Conservation (phyloP, 352 stramenopile species). For the Blastocystis sp. region DNA sequence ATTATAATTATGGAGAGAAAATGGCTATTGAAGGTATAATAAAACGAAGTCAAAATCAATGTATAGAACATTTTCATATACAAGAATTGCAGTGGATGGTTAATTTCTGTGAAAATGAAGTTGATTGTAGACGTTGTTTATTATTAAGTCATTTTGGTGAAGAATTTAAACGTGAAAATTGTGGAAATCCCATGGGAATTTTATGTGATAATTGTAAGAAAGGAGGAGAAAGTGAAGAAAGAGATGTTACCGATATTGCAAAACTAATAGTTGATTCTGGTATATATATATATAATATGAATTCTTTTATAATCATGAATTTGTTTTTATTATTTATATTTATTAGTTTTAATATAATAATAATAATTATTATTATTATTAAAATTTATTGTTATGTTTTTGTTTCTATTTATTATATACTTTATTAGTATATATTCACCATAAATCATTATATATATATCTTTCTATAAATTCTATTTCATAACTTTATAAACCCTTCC, state of each 20-base stretch:
- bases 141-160: constrained; percentile 72
- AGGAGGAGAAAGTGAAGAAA: not conserved
- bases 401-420: no score
- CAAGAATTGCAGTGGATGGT: constrained; percentile 41
- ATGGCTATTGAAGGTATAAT: constrained; percentile 32
- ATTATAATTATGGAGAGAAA: constrained; percentile 42
- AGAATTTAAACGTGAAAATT: constrained; percentile 49
- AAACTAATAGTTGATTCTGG: no score
- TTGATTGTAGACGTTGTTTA: constrained; percentile 57
- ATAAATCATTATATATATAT: no score
- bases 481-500: no score
- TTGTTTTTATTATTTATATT: no score
- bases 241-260: constrained; percentile 12
- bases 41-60: constrained; percentile 9
- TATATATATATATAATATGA: no score
- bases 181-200: constrained; percentile 47
- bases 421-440: no score
- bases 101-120: constrained; percentile 44
- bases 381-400: no score
- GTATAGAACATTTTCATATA: constrained; percentile 22
- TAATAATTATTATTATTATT: no score
- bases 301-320: no score
- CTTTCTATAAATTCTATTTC: no score
- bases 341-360: no score
- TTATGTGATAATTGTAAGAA: constrained; percentile 64